Evolutionary conservation across 2,329 filamentous ascomycete species (phyloP).

Genomic region (Falciphora oryzae): DNA sequence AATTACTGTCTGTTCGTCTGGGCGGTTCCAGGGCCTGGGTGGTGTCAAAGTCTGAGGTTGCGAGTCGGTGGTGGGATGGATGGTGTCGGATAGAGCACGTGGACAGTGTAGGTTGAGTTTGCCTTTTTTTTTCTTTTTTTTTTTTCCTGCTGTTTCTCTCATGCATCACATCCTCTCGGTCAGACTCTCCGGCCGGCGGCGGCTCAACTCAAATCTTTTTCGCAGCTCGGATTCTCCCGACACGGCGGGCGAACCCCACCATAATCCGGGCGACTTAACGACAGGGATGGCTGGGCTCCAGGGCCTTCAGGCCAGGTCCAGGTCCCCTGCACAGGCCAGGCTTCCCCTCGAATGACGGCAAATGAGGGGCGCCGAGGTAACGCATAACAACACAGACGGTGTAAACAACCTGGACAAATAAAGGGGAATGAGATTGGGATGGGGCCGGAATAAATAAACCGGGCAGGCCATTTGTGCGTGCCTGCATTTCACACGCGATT

Average conservation of each 20-base stretch:
- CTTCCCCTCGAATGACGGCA: background rate
- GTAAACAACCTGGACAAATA: background rate
- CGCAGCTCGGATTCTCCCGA: background rate
- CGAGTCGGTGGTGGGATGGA: background rate
- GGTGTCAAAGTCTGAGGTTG: background rate
- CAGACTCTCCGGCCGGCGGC: too few species aligned
- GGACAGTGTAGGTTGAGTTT: too few species aligned
- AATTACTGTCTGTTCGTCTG: background rate
- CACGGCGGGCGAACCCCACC: background rate
- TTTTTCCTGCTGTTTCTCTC: too few species aligned
- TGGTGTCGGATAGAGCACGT: too few species aligned
- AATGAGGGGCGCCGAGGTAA: constrained; percentile 1
- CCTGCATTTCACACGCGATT: background rate
- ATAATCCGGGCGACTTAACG: background rate
- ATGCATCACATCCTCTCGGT: too few species aligned
- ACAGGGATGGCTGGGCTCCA: background rate
- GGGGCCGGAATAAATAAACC: constrained; percentile 2
- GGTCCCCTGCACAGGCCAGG: background rate
- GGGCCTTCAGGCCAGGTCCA: background rate
- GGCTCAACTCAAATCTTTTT: background rate
- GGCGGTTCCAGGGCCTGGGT: background rate
- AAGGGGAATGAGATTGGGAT: constrained; percentile 9
- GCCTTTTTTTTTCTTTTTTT: too few species aligned
- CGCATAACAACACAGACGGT: constrained; percentile 12
- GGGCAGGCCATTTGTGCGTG: background rate